These are phyloP conservation scores for Cardiospermum halicacabum DNA, from an alignment of 345 rosid genomes.

Conservation along the genomic window DNA sequence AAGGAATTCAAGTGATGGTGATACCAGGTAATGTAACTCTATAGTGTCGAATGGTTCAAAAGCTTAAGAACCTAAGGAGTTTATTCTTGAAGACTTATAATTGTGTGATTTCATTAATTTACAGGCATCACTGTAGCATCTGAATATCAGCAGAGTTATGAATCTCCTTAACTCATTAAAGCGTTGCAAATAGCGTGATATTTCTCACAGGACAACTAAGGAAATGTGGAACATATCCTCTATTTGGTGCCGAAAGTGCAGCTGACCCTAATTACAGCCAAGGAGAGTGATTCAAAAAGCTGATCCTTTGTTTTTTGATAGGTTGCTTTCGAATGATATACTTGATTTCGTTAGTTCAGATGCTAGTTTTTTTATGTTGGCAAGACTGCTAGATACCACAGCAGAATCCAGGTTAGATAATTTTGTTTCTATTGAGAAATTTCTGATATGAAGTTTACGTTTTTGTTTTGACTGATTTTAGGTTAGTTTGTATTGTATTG, in stretches of 20 bases:
- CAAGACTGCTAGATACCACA: constrained; percentile 97
- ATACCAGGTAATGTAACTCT: constrained; percentile 66
- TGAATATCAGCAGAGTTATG: constrained; percentile 92
- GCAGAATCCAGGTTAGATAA: constrained; percentile 79
- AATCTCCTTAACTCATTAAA: constrained; percentile 88
- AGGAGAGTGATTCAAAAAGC: constrained; percentile 69
- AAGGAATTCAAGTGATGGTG: constrained; percentile 88
- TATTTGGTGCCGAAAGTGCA: constrained; percentile 82
- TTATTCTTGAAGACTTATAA: not conserved
- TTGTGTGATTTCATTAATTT: constrained; percentile 14
- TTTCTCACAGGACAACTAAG: constrained; percentile 91
- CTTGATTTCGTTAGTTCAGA: constrained; percentile 74
- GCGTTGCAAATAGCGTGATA: constrained; percentile 81
- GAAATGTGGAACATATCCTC: constrained; percentile 80
- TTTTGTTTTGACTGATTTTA: not conserved
- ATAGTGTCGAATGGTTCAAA: not conserved
- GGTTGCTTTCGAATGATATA: constrained; percentile 89
- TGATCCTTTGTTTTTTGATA: constrained; percentile 81
- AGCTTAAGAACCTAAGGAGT: not conserved
- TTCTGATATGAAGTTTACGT: not conserved
- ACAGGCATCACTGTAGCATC: constrained; percentile 96
- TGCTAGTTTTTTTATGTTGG: constrained; percentile 92
- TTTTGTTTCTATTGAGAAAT: not conserved
- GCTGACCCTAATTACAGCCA: constrained; percentile 93
- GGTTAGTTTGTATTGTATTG: not conserved